Percentiles rank a stretch among this genome's conserved stretches.
Evolutionary conservation across 805 yeast genomes (phyloP).

Genomic region (Ogataea naganishii): DNA sequence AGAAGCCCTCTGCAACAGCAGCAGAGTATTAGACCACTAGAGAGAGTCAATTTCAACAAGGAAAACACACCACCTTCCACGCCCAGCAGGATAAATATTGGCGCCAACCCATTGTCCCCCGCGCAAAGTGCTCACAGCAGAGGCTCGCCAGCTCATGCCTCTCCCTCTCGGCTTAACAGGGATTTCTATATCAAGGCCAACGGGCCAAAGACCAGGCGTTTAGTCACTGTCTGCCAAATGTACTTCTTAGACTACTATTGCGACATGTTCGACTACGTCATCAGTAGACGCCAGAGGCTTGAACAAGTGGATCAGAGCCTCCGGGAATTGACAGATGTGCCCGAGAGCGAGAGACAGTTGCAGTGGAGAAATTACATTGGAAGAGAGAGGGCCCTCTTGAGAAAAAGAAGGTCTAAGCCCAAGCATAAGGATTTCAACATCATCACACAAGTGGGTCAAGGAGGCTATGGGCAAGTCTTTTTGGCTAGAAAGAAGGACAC

Average conservation of each 20-base stretch:
- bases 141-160: constrained; percentile 10
- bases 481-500: constrained; percentile 92
- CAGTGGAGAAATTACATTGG: constrained; percentile 78
- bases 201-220: constrained; percentile 69
- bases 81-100: constrained; percentile 14
- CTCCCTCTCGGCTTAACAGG: constrained; percentile 17
- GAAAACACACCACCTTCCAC: constrained; percentile 30
- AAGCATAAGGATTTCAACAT: constrained; percentile 93
- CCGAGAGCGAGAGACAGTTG: constrained; percentile 32
- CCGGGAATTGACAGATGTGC: constrained; percentile 17
- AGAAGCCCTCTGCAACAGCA: constrained; percentile 18
- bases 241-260: constrained; percentile 93
- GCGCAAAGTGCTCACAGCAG: constrained; percentile 7
- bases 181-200: constrained; percentile 54
- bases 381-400: constrained; percentile 72
- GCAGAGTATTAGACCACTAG: constrained; percentile 13
- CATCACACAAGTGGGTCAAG: constrained; percentile 98
- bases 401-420: constrained; percentile 87
- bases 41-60: constrained; percentile 30
- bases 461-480: constrained; percentile 99
- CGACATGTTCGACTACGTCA: constrained; percentile 89
- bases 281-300: constrained; percentile 77
- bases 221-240: constrained; percentile 88
- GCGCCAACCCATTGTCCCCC: constrained; percentile 13
- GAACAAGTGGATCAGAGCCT: constrained; percentile 56